phyloP scores from a whole-genome alignment of 768 basidiomycete genomes.

The Auricularia auricula-judae region DNA sequence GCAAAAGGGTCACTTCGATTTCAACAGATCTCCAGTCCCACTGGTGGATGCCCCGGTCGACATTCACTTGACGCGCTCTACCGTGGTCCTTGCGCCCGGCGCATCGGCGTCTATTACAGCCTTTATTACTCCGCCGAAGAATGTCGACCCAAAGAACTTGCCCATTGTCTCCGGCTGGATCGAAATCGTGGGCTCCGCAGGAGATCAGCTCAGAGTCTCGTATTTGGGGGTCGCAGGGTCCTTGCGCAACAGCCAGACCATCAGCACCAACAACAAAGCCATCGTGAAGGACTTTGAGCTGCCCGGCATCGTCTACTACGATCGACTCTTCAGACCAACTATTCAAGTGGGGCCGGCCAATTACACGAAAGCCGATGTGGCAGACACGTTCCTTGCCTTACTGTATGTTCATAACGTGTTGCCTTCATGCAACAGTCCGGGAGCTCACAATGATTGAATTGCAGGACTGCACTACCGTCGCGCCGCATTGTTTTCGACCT shows the following conservation, averaged over 20 bases:
- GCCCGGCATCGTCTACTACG: background rate
- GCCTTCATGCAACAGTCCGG: slow-evolving; percentile 25
- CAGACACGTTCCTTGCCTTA: no score
- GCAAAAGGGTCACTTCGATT: no score
- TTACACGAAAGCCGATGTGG: no score
- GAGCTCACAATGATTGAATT: no score
- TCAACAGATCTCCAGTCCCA: background rate
- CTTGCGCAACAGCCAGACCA: background rate
- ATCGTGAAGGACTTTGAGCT: background rate
- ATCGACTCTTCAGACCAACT: no score
- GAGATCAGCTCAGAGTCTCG: slow-evolving; percentile 2
- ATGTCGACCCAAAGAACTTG: slow-evolving; percentile 30
- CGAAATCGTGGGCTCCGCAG: slow-evolving; percentile 7
- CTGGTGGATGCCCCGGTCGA: background rate
- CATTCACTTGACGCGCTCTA: background rate
- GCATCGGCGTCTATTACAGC: slow-evolving; percentile 29
- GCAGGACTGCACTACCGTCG: no score
- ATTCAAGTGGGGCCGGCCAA: no score
- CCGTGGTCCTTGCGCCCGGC: slow-evolving; percentile 34
- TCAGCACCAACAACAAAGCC: background rate
- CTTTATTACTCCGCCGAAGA: slow-evolving; percentile 34
- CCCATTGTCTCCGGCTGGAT: slow-evolving; percentile 56
- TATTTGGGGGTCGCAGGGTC: slow-evolving; percentile 1
- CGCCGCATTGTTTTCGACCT: no score
- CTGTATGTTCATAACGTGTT: slow-evolving; percentile 32